Evolutionary conservation across 177 flowering plant genomes (phyloP), one percentile per base, ranked within the genome.

Genomic region (Vitis hybrid): DNA sequence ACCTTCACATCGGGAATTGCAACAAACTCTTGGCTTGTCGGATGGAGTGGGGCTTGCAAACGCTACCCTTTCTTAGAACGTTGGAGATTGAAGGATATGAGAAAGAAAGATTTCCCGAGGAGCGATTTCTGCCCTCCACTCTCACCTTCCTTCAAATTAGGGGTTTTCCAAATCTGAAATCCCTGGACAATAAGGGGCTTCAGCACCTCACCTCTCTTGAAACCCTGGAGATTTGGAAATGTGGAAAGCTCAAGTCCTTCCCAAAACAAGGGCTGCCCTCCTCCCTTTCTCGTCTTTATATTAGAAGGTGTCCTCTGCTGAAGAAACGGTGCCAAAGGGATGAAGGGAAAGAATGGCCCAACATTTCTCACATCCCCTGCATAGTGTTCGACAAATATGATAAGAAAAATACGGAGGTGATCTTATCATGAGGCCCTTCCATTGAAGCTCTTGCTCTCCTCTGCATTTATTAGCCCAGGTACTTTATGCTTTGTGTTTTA

Each of bases 81-180:
- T 49, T 74, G 4, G 11, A 1, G 39, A 39, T 62, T n/a, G 61
- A 17, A 12, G 52, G 15, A 2, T 14, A n/a, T 11, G 19, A 17
- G 4, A 10, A 52, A 6, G 65, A 65, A 39, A 64, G 67, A 18
- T 71, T 76, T 56, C 82, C 77, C 2, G 75, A 73, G 7, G 71
- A 69, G 34, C 2, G 30, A 23, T 15, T 15, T 4, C 9, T 64
- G 55, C 5, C 39, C 5, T 3, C 10, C 32, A 30, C 50, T 61
- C 17, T 12, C 9, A 34, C 11, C 64, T 61, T 21, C 10, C 34
- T 13, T 59, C 1, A 21, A 59, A 30, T 59, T 59, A 12, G 2
- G n/a, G 12, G 39, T 8, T 59, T 59, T 59, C 62, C 62, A 4
- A 59, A 26, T 9, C 2, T 30, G 1, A 18, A 34, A 26, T 59